Percentiles rank a stretch among this genome's conserved stretches.
phyloP scores from a whole-genome alignment of 495 filamentous ascomycete genomes.

The Peziza echinospora region DNA sequence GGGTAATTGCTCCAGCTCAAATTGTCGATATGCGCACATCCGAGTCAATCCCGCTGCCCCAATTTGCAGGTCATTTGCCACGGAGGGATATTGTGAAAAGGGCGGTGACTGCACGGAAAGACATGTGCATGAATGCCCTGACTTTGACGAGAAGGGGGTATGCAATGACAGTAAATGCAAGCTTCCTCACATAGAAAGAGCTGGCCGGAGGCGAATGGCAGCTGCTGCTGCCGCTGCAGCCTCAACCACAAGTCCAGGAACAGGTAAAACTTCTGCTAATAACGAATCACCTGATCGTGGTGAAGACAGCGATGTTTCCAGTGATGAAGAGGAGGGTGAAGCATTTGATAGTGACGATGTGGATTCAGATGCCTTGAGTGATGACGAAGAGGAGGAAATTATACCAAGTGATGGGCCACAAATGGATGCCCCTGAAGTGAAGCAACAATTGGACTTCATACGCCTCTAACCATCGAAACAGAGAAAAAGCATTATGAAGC shows the following conservation, averaged over 20 bases:
- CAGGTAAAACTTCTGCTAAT: conserved; percentile 6
- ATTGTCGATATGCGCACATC: conserved; percentile 80
- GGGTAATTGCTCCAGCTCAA: conserved; percentile 70
- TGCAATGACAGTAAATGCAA: conserved; percentile 71
- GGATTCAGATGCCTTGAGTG: conserved; percentile 69
- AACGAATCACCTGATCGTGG: conserved; percentile 21
- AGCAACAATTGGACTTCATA: conserved; percentile 49
- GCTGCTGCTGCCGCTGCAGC: conserved; percentile 24
- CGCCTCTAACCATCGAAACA: conserved; percentile 24
- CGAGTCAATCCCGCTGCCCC: conserved; percentile 58
- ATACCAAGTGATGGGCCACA: neutral
- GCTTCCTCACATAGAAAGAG: conserved; percentile 72
- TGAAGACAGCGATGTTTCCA: conserved; percentile 57
- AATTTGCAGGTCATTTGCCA: conserved; percentile 68
- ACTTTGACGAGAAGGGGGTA: conserved; percentile 73
- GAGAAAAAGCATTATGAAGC: no score
- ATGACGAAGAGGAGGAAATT: conserved; percentile 29
- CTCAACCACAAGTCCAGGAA: conserved; percentile 5
- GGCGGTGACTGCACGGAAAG: conserved; percentile 58
- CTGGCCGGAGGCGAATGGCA: conserved; percentile 44
- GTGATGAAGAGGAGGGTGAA: conserved; percentile 65
- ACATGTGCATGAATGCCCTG: conserved; percentile 78
- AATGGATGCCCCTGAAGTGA: conserved; percentile 30
- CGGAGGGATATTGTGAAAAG: conserved; percentile 75
- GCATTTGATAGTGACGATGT: conserved; percentile 65